These are phyloP conservation scores for Lantana camara DNA, from an alignment of 257 asterid genomes.

Conservation along the genomic window DNA sequence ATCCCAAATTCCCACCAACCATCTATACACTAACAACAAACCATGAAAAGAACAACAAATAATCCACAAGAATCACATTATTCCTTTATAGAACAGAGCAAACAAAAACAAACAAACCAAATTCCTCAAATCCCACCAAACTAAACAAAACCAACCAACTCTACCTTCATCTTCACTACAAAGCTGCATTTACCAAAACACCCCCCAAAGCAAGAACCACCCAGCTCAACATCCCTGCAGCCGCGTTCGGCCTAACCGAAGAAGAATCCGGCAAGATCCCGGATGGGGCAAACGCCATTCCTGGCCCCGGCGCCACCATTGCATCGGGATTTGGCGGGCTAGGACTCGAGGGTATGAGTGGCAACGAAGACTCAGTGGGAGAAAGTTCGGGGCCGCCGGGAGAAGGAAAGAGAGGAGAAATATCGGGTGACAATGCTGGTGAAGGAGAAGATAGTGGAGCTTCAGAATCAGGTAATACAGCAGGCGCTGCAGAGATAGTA, in stretches of 20 bases:
- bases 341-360: conserved; percentile 87
- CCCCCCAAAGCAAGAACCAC: conserved; percentile 33
- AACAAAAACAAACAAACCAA: neutral
- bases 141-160: neutral
- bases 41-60: conserved; percentile 11
- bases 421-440: conserved; percentile 77
- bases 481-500: conserved; percentile 84
- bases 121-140: neutral
- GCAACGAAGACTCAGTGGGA: conserved; percentile 67
- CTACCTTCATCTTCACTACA: conserved; percentile 18
- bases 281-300: conserved; percentile 44
- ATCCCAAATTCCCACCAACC: neutral
- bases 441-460: conserved; percentile 52
- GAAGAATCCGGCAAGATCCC: conserved; percentile 51
- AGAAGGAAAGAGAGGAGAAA: conserved; percentile 73
- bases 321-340: conserved; percentile 97
- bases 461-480: conserved; percentile 55
- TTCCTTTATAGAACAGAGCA: neutral
- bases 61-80: neutral
- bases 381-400: conserved; percentile 71
- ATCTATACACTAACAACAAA: conserved; percentile 29
- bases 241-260: conserved; percentile 30
- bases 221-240: conserved; percentile 31
- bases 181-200: conserved; percentile 39
- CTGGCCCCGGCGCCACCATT: conserved; percentile 56